Conservation (phyloP, 2,329 filamentous ascomycete genomes). For the Aphanocladium album region DNA sequence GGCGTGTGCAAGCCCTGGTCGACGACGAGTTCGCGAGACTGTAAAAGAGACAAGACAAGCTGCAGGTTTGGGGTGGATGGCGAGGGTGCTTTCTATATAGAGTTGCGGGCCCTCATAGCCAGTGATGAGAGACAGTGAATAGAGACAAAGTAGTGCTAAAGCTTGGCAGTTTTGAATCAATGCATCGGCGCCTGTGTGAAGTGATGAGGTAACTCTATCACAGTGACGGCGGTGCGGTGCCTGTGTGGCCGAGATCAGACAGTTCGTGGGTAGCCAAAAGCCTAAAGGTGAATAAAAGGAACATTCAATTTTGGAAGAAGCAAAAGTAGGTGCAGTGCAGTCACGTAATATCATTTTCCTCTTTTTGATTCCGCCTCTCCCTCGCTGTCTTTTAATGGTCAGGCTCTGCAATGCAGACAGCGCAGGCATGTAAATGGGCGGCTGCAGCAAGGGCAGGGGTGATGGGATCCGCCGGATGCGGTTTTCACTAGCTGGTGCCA, state of each 20-base stretch:
- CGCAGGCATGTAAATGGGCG: slow-evolving; percentile 1
- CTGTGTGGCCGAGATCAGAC: not conserved
- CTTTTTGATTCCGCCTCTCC: not conserved
- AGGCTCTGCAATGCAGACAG: slow-evolving; percentile 4
- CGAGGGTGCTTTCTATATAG: slow-evolving; percentile 9
- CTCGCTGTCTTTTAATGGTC: not conserved
- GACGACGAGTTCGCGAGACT: not conserved
- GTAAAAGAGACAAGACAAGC: not conserved
- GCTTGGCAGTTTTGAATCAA: slow-evolving; percentile 8
- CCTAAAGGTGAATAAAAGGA: not conserved
- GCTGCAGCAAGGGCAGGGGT: not conserved
- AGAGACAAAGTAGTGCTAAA: slow-evolving; percentile 1
- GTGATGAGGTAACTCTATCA: slow-evolving; percentile 4
- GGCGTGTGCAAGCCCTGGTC: not conserved
- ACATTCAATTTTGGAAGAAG: not conserved
- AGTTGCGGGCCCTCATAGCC: slow-evolving; percentile 8
- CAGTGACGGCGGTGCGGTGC: not conserved
- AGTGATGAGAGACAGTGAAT: not conserved
- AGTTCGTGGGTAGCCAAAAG: not conserved
- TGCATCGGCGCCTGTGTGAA: slow-evolving; percentile 6
- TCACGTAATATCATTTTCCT: not conserved
- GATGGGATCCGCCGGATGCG: slow-evolving; percentile 3
- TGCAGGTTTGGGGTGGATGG: not conserved
- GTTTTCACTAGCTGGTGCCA: slow-evolving; percentile 3
- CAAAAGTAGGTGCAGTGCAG: not conserved